Conservation (phyloP, 1,284 basidiomycete species). For the Anthracocystis walkeri region DNA sequence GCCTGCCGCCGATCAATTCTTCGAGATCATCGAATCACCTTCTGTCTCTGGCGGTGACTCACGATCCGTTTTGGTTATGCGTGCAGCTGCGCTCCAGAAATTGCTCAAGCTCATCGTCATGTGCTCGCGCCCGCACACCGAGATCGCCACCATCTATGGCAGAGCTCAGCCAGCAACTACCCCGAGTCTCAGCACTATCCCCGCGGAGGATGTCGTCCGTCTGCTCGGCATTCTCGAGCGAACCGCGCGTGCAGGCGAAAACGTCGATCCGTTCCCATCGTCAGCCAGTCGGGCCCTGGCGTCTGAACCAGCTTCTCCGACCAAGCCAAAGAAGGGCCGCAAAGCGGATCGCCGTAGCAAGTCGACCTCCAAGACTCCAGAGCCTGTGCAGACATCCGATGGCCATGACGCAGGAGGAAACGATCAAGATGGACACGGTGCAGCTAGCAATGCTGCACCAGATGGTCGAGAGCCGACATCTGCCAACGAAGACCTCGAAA, state of each 20-base stretch:
- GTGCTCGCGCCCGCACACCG: slow-evolving; percentile 34
- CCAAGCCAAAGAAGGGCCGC: slow-evolving; percentile 33
- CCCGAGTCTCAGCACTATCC: slow-evolving; percentile 26
- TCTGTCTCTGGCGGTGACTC: slow-evolving; percentile 20
- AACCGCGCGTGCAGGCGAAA: slow-evolving; percentile 41
- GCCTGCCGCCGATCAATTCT: slow-evolving; percentile 73
- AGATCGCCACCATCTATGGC: slow-evolving; percentile 21
- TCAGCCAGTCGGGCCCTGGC: slow-evolving; percentile 15
- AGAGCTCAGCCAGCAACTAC: slow-evolving; percentile 21
- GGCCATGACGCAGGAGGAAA: neutral
- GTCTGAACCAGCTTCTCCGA: slow-evolving; percentile 28
- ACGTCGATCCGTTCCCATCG: slow-evolving; percentile 47
- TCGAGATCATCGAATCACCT: slow-evolving; percentile 43
- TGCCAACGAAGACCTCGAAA: slow-evolving; percentile 73
- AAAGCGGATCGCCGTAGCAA: slow-evolving; percentile 15
- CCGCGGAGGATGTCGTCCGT: slow-evolving; percentile 35
- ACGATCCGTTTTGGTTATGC: slow-evolving; percentile 33
- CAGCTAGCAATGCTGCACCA: neutral
- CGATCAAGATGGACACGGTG: neutral
- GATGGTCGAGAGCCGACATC: slow-evolving; percentile 72
- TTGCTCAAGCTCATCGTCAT: slow-evolving; percentile 45
- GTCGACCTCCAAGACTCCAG: slow-evolving; percentile 36
- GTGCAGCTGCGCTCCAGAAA: slow-evolving; percentile 40
- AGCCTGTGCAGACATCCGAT: slow-evolving; percentile 18
- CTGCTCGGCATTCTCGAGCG: slow-evolving; percentile 52